Evolutionary conservation across 169 alveolate genomes (phyloP).

Genomic region (Plasmodium relictum): DNA sequence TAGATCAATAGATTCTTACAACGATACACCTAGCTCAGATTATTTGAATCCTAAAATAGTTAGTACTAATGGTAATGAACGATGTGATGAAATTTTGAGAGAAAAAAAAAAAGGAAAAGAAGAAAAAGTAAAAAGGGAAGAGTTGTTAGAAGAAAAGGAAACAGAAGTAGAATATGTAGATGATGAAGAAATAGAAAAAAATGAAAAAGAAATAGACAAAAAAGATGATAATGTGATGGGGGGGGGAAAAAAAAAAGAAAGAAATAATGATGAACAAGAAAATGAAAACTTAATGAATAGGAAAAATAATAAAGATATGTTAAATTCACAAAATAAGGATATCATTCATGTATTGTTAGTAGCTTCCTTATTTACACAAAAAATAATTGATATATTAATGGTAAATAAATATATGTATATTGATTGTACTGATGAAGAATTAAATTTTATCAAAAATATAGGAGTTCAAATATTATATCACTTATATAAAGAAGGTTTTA

Average conservation of each 20-base stretch:
- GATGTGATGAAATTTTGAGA: not conserved
- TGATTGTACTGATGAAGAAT: slow-evolving; percentile 66
- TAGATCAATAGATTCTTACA: no score
- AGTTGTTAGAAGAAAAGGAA: not conserved
- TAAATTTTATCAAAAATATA: slow-evolving; percentile 43
- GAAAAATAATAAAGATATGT: not conserved
- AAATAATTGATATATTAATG: slow-evolving; percentile 31
- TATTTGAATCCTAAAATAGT: no score
- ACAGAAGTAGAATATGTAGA: not conserved
- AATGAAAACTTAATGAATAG: not conserved
- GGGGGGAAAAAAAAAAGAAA: not conserved
- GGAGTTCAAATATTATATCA: slow-evolving; percentile 49
- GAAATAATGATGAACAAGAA: slow-evolving; percentile 1
- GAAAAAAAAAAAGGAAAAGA: not conserved
- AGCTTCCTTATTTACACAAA: slow-evolving; percentile 50
- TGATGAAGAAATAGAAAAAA: not conserved
- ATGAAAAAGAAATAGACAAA: not conserved
- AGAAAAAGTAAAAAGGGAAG: not conserved
- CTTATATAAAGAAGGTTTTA: slow-evolving; percentile 72
- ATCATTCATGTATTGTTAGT: slow-evolving; percentile 45
- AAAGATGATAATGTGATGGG: not conserved
- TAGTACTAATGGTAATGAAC: not conserved
- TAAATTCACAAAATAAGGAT: slow-evolving; percentile 38
- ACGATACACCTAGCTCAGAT: no score
- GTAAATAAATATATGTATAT: slow-evolving; percentile 36